Evolutionary conservation across 768 basidiomycete genomes (phyloP).

Genomic region (Podaxis carcinomalis): DNA sequence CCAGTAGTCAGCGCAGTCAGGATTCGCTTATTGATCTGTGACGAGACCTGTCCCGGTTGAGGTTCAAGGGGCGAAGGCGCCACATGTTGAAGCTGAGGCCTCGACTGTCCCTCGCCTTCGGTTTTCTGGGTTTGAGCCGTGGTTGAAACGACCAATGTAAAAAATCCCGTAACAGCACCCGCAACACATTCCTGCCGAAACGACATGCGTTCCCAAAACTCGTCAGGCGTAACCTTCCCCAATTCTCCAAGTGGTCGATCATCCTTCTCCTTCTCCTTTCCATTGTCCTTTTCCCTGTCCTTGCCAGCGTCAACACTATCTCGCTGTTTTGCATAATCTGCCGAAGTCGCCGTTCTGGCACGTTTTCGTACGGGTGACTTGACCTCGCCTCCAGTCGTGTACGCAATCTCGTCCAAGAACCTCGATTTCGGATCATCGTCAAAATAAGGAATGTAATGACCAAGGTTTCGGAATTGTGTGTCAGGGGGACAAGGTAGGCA

Average conservation of each 20-base stretch:
- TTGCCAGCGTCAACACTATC: constrained; percentile 18
- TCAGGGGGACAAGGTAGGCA: constrained; percentile 38
- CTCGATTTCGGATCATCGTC: constrained; percentile 97
- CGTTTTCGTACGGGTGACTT: constrained; percentile 64
- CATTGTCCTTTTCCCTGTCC: background rate
- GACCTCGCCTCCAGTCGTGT: constrained; percentile 58
- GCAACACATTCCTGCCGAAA: constrained; percentile 92
- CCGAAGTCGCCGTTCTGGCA: constrained; percentile 30
- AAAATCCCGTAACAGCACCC: constrained; percentile 92
- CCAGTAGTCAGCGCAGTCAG: constrained; percentile 64
- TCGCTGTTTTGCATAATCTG: constrained; percentile 19
- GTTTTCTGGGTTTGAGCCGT: background rate
- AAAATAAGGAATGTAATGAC: constrained; percentile 80
- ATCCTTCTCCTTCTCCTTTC: constrained; percentile 19
- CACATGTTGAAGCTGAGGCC: constrained; percentile 6
- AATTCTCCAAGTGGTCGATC: constrained; percentile 50
- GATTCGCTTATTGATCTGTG: constrained; percentile 66
- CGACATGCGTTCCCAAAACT: constrained; percentile 98
- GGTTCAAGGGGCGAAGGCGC: constrained; percentile 41
- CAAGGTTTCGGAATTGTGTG: constrained; percentile 42
- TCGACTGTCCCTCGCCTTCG: background rate
- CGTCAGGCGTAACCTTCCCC: constrained; percentile 56
- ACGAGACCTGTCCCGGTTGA: constrained; percentile 58
- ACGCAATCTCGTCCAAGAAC: constrained; percentile 88
- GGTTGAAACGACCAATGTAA: constrained; percentile 52